These are phyloP conservation scores for Phytophthora hybrid DNA, from an alignment of 352 stramenopile genomes.

Conservation along the genomic window DNA sequence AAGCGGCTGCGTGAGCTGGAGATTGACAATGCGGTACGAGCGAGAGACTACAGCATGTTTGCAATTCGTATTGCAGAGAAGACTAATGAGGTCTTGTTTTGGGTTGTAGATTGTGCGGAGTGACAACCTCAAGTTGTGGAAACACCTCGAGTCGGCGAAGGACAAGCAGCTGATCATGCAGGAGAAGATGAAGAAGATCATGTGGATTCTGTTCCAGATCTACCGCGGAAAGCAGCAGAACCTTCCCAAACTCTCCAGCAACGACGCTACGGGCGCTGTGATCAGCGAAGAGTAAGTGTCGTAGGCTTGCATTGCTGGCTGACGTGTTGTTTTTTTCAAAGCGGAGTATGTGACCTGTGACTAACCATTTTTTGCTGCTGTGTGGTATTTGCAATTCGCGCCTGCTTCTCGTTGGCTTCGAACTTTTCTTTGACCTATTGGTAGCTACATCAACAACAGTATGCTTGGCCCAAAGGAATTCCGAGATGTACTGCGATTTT, in stretches of 20 bases:
- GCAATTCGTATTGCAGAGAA: background rate
- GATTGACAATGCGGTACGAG: constrained; percentile 85
- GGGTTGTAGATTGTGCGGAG: constrained; percentile 77
- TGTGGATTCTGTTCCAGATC: constrained; percentile 92
- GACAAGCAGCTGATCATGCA: constrained; percentile 92
- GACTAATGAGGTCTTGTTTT: constrained; percentile 7
- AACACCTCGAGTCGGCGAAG: constrained; percentile 84
- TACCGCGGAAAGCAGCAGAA: constrained; percentile 84
- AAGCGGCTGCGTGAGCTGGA: constrained; percentile 86
- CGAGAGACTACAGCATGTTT: background rate
- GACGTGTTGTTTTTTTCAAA: background rate
- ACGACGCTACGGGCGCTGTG: constrained; percentile 54
- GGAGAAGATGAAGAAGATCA: constrained; percentile 93
- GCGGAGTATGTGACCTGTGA: constrained; percentile 17
- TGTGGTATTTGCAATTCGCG: constrained; percentile 40
- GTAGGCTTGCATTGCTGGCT: constrained; percentile 11
- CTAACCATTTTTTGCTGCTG: constrained; percentile 46
- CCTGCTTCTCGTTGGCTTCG: constrained; percentile 21
- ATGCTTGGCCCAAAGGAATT: constrained; percentile 88
- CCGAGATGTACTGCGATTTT: constrained; percentile 81
- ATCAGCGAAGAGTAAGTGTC: constrained; percentile 87
- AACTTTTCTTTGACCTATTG: constrained; percentile 55
- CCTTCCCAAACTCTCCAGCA: constrained; percentile 77
- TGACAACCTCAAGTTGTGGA: constrained; percentile 91
- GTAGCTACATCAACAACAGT: constrained; percentile 82